Evolutionary conservation across 1,284 basidiomycete genomes (phyloP).

Genomic region (Mrakiaceae sp.): DNA sequence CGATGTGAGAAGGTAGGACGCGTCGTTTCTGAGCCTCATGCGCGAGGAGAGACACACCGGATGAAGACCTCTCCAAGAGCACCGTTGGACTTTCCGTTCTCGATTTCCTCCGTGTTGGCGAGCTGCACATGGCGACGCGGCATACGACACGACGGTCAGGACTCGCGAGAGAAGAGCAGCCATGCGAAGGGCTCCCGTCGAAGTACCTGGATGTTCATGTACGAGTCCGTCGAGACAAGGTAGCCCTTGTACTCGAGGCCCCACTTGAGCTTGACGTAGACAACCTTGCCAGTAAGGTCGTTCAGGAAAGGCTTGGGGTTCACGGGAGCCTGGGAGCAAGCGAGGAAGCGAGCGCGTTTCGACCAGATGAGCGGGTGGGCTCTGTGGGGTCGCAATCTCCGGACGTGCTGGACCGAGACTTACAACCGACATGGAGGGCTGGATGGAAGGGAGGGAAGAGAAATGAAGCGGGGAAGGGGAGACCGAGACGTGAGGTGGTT

Average conservation of each 20-base stretch:
- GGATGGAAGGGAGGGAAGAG: too few species aligned
- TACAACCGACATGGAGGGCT: too few species aligned
- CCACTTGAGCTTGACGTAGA: conserved; percentile 95
- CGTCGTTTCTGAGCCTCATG: not conserved
- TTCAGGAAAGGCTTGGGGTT: conserved; percentile 99
- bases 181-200: too few species aligned
- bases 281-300: conserved; percentile 93
- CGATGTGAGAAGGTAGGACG: not conserved
- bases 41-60: conserved; percentile 46
- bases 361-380: too few species aligned
- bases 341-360: too few species aligned
- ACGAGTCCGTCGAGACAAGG: conserved; percentile 94
- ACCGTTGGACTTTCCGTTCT: conserved; percentile 91
- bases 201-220: conserved; percentile 96
- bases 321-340: conserved; percentile 48
- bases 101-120: conserved; percentile 96
- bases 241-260: conserved; percentile 98
- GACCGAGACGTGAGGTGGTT: too few species aligned
- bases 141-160: too few species aligned
- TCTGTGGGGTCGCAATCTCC: too few species aligned
- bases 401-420: too few species aligned
- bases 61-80: conserved; percentile 98
- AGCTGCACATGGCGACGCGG: conserved; percentile 44
- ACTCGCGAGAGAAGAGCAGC: too few species aligned
- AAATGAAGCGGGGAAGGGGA: too few species aligned